These are phyloP conservation scores for Solidago caesia DNA, from an alignment of 129 eudicot species.

Conservation along the genomic window DNA sequence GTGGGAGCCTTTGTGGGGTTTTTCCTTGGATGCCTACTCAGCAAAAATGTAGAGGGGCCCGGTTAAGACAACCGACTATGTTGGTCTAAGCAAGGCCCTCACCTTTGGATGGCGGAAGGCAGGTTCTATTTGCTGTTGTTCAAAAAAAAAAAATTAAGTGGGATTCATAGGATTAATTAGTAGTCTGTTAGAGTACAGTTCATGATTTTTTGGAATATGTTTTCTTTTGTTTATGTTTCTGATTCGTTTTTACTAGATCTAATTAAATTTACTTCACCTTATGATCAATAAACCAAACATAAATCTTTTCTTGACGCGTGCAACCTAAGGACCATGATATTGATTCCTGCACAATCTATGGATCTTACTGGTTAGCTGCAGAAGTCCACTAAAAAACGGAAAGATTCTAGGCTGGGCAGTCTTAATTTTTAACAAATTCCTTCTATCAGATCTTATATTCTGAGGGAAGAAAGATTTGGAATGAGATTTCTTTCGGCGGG, in stretches of 20 bases:
- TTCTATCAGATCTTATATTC: conserved; percentile 35
- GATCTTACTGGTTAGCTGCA: conserved; percentile 20
- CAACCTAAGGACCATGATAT: conserved; percentile 34
- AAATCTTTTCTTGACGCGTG: conserved; percentile 28
- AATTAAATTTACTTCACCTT: neutral
- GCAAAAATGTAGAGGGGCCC: too few relatives aligned
- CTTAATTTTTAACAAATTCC: conserved; percentile 32
- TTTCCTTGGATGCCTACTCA: too few relatives aligned
- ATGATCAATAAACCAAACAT: conserved; percentile 23
- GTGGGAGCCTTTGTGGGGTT: too few relatives aligned
- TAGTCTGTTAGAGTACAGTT: too few relatives aligned
- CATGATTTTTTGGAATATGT: too few relatives aligned
- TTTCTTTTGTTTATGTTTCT: neutral
- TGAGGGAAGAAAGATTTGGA: conserved; percentile 32
- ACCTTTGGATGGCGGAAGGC: too few relatives aligned
- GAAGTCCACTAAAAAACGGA: conserved; percentile 28
- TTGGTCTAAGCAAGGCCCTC: too few relatives aligned
- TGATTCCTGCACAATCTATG: conserved; percentile 33
- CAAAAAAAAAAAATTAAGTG: too few relatives aligned
- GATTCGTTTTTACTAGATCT: neutral
- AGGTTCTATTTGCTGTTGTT: too few relatives aligned
- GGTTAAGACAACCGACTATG: too few relatives aligned
- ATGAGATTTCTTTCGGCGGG: conserved; percentile 41
- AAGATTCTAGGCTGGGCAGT: conserved; percentile 24
- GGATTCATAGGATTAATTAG: too few relatives aligned